Evolutionary conservation across 2,329 filamentous ascomycete genomes (phyloP).

Genomic region (Fusarium fujikuroi): DNA sequence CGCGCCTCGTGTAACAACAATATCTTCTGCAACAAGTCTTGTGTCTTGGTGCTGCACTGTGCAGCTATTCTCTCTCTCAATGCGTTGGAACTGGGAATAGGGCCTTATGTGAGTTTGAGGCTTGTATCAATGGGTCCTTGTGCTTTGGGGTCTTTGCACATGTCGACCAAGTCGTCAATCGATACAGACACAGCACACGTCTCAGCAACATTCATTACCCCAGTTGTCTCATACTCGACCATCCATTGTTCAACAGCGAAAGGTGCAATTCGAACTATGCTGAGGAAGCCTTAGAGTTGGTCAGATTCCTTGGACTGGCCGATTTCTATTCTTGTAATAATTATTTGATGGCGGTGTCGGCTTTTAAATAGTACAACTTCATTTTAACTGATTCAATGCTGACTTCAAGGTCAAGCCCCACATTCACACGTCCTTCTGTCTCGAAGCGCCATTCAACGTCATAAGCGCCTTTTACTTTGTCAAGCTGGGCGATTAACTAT

Average conservation of each 20-base stretch:
- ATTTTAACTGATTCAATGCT: background rate
- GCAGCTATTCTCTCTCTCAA: conserved; percentile 73
- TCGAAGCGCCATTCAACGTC: background rate
- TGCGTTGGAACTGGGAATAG: conserved; percentile 73
- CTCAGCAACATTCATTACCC: conserved; percentile 77
- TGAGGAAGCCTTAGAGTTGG: background rate
- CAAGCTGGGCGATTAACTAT: background rate
- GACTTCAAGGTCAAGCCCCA: background rate
- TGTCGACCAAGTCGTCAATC: conserved; percentile 69
- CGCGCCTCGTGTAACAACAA: conserved; percentile 82
- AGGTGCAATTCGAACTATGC: conserved; percentile 66
- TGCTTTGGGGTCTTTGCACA: conserved; percentile 65
- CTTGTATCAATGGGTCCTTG: conserved; percentile 58
- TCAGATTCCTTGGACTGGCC: background rate
- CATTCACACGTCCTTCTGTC: background rate
- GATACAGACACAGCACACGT: conserved; percentile 82
- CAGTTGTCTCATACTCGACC: conserved; percentile 67
- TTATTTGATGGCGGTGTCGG: background rate
- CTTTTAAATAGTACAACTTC: background rate
- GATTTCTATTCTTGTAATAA: background rate
- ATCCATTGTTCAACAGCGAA: conserved; percentile 81
- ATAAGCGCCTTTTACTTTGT: conserved; percentile 1
- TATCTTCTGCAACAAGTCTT: conserved; percentile 64
- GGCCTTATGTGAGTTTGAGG: conserved; percentile 75
- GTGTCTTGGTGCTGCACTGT: conserved; percentile 69